These are phyloP conservation scores for Linanthus parryae DNA, from an alignment of 148 eudicot genomes.

Conservation along the genomic window DNA sequence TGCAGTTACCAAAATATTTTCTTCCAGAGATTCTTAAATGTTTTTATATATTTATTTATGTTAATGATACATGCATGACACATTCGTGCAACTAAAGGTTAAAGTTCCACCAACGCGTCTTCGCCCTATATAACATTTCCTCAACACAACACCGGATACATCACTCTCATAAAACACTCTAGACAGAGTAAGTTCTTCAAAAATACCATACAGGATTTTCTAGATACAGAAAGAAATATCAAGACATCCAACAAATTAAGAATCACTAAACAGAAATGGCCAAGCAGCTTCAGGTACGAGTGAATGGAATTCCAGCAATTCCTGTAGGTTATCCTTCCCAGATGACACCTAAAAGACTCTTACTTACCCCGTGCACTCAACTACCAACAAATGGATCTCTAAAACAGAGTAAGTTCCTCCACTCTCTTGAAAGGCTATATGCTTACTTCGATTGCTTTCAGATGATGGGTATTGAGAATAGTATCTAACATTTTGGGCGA, in stretches of 20 bases:
- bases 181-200: no score
- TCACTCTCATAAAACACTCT: not conserved
- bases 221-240: not conserved
- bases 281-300: constrained; percentile 4
- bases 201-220: no score
- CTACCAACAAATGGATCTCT: no score
- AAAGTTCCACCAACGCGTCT: not conserved
- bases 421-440: not conserved
- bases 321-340: not conserved
- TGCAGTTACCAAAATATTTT: no score
- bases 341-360: no score
- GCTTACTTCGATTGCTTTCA: not conserved
- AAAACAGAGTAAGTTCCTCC: constrained; percentile 4
- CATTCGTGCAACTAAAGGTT: no score
- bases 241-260: not conserved
- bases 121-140: constrained; percentile 6
- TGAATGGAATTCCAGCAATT: no score
- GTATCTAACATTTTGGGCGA: no score
- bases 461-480: no score
- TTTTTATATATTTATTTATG: not conserved
- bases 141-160: not conserved
- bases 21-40: no score
- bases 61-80: constrained; percentile 12
- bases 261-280: not conserved
- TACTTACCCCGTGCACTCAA: no score